Conservation (phyloP, 768 basidiomycete genomes). For the Pulveroboletus frians region DNA sequence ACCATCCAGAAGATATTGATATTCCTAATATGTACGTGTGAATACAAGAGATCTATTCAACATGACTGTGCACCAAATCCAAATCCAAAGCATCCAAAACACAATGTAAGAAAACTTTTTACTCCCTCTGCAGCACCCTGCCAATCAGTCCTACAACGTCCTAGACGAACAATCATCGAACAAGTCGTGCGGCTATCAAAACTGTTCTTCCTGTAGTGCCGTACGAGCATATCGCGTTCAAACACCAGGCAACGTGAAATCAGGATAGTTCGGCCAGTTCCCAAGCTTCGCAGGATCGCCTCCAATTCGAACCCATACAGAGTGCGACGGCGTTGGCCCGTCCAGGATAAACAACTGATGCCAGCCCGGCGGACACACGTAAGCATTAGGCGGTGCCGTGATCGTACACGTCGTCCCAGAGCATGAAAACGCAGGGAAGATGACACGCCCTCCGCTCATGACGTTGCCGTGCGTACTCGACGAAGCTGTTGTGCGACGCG, state of each 20-base stretch:
- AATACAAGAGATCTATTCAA: neutral
- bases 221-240: slow-evolving; percentile 7
- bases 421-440: slow-evolving; percentile 72
- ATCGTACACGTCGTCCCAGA: slow-evolving; percentile 70
- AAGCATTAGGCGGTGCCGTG: slow-evolving; percentile 66
- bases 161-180: no score
- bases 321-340: slow-evolving; percentile 72
- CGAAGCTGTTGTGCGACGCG: slow-evolving; percentile 38
- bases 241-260: slow-evolving; percentile 64
- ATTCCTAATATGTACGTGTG: neutral
- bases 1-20: neutral
- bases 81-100: neutral
- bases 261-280: slow-evolving; percentile 67
- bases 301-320: slow-evolving; percentile 72
- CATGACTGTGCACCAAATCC: neutral
- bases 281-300: slow-evolving; percentile 68
- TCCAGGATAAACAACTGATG: slow-evolving; percentile 73
- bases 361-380: slow-evolving; percentile 71
- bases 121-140: no score
- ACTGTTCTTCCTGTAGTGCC: neutral
- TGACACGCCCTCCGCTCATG: slow-evolving; percentile 60
- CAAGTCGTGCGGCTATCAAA: no score
- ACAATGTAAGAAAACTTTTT: neutral
- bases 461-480: slow-evolving; percentile 76
- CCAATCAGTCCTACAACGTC: no score